phyloP scores from a whole-genome alignment of 2,329 filamentous ascomycete species.

The Fusarium circinatum region DNA sequence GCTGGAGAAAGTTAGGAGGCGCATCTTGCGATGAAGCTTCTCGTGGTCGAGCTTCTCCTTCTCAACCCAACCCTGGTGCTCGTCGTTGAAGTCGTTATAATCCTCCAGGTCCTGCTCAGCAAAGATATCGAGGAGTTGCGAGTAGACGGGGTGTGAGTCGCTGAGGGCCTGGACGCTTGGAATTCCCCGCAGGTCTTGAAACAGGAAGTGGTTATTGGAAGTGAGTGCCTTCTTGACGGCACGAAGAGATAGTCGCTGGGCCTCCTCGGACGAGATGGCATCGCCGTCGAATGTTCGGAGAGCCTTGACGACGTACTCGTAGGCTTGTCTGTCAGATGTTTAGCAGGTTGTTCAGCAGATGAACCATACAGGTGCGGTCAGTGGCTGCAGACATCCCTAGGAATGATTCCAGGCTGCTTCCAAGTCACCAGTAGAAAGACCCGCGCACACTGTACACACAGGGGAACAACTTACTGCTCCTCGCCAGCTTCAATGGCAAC shows the following conservation, averaged over 20 bases:
- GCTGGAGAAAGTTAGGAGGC: constrained; percentile 90
- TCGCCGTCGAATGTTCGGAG: constrained; percentile 68
- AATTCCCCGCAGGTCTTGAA: constrained; percentile 84
- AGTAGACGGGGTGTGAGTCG: constrained; percentile 85
- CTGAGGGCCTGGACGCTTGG: constrained; percentile 86
- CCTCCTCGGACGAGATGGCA: constrained; percentile 67
- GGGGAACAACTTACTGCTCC: constrained; percentile 67
- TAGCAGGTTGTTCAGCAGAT: constrained; percentile 21
- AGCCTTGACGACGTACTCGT: constrained; percentile 73
- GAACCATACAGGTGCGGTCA: neutral
- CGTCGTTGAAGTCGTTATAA: constrained; percentile 94
- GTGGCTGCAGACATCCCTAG: neutral
- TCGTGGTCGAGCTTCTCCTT: constrained; percentile 77
- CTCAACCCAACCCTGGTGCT: constrained; percentile 87
- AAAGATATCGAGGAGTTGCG: constrained; percentile 95
- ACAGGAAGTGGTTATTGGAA: constrained; percentile 70
- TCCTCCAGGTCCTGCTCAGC: constrained; percentile 93
- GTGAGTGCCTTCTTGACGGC: constrained; percentile 65
- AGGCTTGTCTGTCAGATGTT: constrained; percentile 62
- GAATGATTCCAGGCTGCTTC: neutral
- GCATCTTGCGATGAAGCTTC: constrained; percentile 92
- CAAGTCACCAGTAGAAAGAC: neutral
- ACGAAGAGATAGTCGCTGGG: constrained; percentile 68
- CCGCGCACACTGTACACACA: neutral
- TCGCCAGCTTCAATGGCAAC: constrained; percentile 82